A percentile compares a stretch with the other conserved stretches of the same genome.
phyloP scores from a whole-genome alignment of 768 basidiomycete genomes.

The Solioccasus polychromus region DNA sequence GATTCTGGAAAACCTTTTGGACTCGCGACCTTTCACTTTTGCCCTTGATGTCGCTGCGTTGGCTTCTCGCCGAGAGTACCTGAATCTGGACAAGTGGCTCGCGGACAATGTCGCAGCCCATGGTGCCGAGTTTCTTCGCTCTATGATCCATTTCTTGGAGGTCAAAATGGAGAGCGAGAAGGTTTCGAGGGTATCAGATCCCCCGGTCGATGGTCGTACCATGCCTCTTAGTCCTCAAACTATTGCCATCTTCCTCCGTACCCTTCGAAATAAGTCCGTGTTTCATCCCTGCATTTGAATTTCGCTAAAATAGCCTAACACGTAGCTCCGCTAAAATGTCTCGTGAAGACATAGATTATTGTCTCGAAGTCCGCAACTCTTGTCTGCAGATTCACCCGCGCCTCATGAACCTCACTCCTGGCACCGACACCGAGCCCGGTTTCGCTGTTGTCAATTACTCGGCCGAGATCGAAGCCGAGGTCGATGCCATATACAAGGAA shows the following conservation, averaged over 20 bases:
- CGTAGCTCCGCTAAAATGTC: constrained; percentile 71
- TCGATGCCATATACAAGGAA: constrained; percentile 93
- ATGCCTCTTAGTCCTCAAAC: constrained; percentile 86
- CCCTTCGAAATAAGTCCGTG: constrained; percentile 78
- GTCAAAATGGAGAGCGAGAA: constrained; percentile 94
- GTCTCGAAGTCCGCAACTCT: constrained; percentile 87
- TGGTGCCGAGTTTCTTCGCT: constrained; percentile 81
- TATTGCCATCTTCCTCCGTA: constrained; percentile 88
- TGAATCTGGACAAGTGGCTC: constrained; percentile 97
- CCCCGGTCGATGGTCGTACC: constrained; percentile 72
- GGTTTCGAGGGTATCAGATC: constrained; percentile 68
- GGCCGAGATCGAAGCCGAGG: constrained; percentile 86
- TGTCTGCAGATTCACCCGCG: constrained; percentile 95
- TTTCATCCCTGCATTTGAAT: background rate
- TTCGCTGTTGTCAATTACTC: constrained; percentile 86
- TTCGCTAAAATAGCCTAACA: background rate
- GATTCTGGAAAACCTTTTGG: constrained; percentile 91
- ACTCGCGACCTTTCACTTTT: constrained; percentile 84
- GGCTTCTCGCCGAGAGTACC: constrained; percentile 88
- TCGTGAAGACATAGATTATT: constrained; percentile 77
- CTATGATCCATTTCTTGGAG: constrained; percentile 85
- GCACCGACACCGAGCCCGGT: constrained; percentile 85
- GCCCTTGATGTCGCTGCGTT: constrained; percentile 92
- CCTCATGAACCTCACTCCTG: constrained; percentile 89
- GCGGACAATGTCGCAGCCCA: constrained; percentile 81